Base-by-base conservation (phyloP, 1,284 basidiomycete species). In the Xerocomus cyaneibrunnescens region DNA sequence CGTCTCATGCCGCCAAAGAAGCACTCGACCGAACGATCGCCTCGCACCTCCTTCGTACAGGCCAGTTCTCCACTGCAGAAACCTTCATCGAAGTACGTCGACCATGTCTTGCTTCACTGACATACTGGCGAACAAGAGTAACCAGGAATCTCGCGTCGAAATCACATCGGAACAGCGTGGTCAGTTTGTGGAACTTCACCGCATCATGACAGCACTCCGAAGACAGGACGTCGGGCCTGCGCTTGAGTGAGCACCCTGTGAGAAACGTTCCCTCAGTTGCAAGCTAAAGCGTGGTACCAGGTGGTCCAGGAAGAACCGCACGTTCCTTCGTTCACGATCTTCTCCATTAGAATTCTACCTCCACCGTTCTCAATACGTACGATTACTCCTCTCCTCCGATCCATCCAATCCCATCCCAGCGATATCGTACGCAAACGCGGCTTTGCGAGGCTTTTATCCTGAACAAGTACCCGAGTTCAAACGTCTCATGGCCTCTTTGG, bases 331-430 rank as follows among this genome's bases (percentile, higher is more conserved):
- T 31, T 72, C 77, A 1, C 83, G 88, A 13, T 81, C 80, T 5
- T 94, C 92, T 0, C 79, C 89, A 0, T 77, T 97, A 9, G 89
- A 92, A 57, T 97, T 94, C 68, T 75, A 87, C 65, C 80, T 96
- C 17, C 92, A 96, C 64, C 88, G 92, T 23, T 91, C 90, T 13
- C 84, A 91, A 62, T 94, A 90, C 67, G 80, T 94, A 45, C 83
- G 82, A 6, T 73, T 93, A 3, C 77, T 92, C 13, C 74, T 89
- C 22, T 78, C 78, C 5, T 73, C 79, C 7, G 74, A 80, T 57
- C 79, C 77, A 40, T 76, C 82, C 31, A 70, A 84, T 61, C 69
- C 75, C 21, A 57, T 74, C 14, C 70, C 73, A 12, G 93, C 93
- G 1, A 76, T 96, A 38, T 69, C 74, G 1, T 98, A 98, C 70